Conservation (phyloP, 371 early-diverging fungal species). For the Racocetra persica region DNA sequence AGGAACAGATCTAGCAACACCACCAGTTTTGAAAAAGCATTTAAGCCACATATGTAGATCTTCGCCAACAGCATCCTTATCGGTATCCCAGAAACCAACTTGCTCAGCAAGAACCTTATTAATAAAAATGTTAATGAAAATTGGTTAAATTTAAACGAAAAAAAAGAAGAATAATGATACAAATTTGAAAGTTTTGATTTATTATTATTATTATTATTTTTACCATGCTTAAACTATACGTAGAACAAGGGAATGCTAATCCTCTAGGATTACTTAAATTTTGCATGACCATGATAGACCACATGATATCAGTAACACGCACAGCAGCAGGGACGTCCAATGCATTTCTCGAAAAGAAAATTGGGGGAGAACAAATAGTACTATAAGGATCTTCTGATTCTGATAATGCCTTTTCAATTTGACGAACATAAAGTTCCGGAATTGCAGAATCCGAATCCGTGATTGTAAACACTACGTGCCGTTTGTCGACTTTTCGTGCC, state of each 20-base stretch:
- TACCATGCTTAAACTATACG: constrained; percentile 75
- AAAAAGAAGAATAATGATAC: background rate
- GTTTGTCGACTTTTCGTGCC: constrained; percentile 52
- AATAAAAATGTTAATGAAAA: background rate
- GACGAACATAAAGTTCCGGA: constrained; percentile 63
- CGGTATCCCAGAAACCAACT: constrained; percentile 82
- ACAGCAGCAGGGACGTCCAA: constrained; percentile 77
- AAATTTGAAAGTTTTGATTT: background rate
- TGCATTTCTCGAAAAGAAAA: constrained; percentile 82
- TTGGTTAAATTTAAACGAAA: background rate
- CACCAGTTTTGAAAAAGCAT: constrained; percentile 78
- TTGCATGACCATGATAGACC: constrained; percentile 81
- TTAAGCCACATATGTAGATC: constrained; percentile 89
- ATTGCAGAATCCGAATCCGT: constrained; percentile 76
- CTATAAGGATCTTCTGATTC: constrained; percentile 55
- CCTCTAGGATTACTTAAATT: constrained; percentile 76
- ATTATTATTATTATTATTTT: background rate
- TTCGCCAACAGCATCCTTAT: constrained; percentile 82
- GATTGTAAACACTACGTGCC: constrained; percentile 58
- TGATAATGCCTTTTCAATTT: constrained; percentile 54
- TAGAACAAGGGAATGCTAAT: constrained; percentile 77
- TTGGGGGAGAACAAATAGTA: constrained; percentile 72
- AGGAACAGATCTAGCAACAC: constrained; percentile 67
- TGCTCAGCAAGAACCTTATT: constrained; percentile 59
- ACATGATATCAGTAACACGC: constrained; percentile 78